phyloP scores from a whole-genome alignment of 2,329 filamentous ascomycete genomes.

The Lasiodiplodia gonubiensis region DNA sequence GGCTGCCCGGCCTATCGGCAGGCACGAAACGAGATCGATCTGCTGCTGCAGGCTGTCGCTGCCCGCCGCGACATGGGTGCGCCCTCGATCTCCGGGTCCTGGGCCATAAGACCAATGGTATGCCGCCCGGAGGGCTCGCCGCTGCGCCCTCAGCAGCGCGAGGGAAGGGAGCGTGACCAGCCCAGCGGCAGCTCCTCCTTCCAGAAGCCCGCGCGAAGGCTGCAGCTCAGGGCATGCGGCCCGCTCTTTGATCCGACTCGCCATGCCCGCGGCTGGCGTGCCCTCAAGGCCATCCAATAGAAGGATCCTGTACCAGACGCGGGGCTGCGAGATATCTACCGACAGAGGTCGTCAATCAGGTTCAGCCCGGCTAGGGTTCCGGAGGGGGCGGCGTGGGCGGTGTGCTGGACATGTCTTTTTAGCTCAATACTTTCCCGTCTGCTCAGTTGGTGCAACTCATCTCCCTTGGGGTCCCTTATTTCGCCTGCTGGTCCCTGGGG shows the following conservation, averaged over 20 bases:
- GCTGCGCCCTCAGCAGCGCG: constrained; percentile 8
- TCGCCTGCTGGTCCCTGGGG: constrained; percentile 12
- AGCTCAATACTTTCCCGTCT: constrained; percentile 12
- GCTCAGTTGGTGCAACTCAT: constrained; percentile 15
- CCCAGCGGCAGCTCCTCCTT: constrained; percentile 14
- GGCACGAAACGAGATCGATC: constrained; percentile 27
- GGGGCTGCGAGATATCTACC: constrained; percentile 25
- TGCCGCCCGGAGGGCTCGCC: constrained; percentile 20
- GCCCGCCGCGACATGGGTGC: constrained; percentile 25
- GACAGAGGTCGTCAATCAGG: constrained; percentile 21
- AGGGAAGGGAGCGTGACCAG: constrained; percentile 23
- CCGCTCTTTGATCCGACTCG: constrained; percentile 28
- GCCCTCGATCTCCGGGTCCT: constrained; percentile 24
- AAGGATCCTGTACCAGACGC: constrained; percentile 16
- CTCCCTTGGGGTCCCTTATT: constrained; percentile 16
- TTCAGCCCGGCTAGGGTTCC: not conserved
- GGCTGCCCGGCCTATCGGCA: constrained; percentile 19
- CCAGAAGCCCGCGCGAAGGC: constrained; percentile 23
- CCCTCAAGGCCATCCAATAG: constrained; percentile 25
- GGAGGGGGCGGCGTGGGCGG: constrained; percentile 2
- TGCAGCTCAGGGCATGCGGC: constrained; percentile 16
- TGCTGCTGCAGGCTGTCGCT: constrained; percentile 23
- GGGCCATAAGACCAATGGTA: constrained; percentile 22
- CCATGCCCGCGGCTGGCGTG: constrained; percentile 20
- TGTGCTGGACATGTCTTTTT: constrained; percentile 16